Conservation (phyloP, 441 rosid genomes). For the Syzygium syzygioides region DNA sequence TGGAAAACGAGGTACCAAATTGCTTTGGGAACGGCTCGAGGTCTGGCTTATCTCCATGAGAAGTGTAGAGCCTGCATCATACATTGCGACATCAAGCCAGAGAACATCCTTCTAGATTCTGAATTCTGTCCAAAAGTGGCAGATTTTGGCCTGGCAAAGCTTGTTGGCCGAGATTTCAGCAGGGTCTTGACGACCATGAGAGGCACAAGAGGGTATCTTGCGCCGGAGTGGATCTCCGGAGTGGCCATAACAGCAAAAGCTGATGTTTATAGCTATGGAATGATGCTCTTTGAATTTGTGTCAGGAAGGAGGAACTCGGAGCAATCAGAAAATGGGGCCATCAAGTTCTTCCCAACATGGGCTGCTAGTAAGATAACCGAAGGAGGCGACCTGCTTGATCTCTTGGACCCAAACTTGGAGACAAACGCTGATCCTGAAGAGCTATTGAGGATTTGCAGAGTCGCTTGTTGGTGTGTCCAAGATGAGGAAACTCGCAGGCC, state of each 20-base stretch:
- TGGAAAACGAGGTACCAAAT: constrained; percentile 1
- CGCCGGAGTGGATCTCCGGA: neutral
- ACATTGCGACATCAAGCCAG: constrained; percentile 85
- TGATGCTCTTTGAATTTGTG: constrained; percentile 5
- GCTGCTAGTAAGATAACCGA: neutral
- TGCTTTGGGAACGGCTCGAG: neutral
- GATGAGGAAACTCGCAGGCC: neutral
- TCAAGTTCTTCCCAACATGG: constrained; percentile 1
- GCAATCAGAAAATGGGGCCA: neutral
- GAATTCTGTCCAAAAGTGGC: constrained; percentile 3
- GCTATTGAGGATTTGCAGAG: neutral
- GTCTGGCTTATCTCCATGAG: constrained; percentile 62
- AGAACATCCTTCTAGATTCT: constrained; percentile 7
- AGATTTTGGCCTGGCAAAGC: constrained; percentile 7
- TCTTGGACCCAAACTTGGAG: neutral
- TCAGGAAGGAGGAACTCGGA: neutral
- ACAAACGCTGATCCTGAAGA: neutral
- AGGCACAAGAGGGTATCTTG: constrained; percentile 6
- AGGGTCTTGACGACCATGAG: neutral
- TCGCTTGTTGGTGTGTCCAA: constrained; percentile 6
- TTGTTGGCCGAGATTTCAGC: neutral
- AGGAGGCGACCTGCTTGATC: neutral
- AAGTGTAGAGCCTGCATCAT: constrained; percentile 74
- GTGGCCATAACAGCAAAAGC: constrained; percentile 6
- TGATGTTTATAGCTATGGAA: constrained; percentile 6